Base-by-base conservation (phyloP, 192 early-diverging fungal species). In the Linnemannia elongata region DNA sequence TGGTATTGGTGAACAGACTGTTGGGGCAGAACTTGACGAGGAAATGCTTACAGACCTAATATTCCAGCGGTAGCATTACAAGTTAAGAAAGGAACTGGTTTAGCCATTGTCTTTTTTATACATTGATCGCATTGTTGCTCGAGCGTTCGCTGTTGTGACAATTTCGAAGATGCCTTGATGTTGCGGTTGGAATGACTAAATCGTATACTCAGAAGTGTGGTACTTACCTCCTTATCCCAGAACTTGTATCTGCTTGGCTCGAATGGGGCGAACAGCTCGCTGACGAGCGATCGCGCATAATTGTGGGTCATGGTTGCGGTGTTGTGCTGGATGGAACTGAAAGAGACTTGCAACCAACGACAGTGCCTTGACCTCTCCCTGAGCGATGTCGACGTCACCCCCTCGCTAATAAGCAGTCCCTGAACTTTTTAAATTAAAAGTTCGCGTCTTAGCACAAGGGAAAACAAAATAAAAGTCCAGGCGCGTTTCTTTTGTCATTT, bases 1-100 rank as follows among this genome's bases (percentile, higher is more conserved):
- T 97, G 7, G 96, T 97, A 88, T 97, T 97, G 76, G 94, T 94
- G 88, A 97, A 97, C n/a, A 96, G 89, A 72, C 93, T 92, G 74
- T 93, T 91, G 33, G 96, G 96, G 75, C 96, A 97, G 75, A 96
- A 96, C 60, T 93, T 93, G n/a, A 96, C 95, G 66, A 96, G 87
- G 81, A 95, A 93, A 81, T 96, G 89, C 73, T 95, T 96, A 84
- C 95, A 96, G 49, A 96, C 93, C 90, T 93, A 81, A 7, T 1
- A 78, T 12, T 66, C 15, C 10, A 47, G 24, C 15, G n/a, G 39
- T 47, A 70, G 9, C 15, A 38, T 39, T 36, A 36, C 7, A 24
- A 36, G 13, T 12, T 9, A 15, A 1, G 6, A 30, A 24, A 36
- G 35, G 30, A 39, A 22, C 13, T 42, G 27, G 35, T 22, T 45